These are phyloP conservation scores for Fusarium mexicanum DNA, from an alignment of 2,329 filamentous ascomycete species.

Conservation along the genomic window DNA sequence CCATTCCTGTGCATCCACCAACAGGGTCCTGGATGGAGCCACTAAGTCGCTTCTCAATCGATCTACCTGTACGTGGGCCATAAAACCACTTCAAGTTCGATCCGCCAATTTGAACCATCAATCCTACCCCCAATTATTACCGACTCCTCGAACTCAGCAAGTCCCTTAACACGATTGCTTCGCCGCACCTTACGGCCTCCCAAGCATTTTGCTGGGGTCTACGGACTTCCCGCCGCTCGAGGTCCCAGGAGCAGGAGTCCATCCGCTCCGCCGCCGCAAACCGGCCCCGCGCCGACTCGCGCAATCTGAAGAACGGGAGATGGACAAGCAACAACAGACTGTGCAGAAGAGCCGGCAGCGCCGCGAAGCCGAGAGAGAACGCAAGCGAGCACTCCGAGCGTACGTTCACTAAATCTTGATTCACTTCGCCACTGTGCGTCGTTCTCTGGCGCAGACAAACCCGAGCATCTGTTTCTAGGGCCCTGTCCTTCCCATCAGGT, in stretches of 20 bases:
- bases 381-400: constrained; percentile 44
- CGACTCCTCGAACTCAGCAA: constrained; percentile 10
- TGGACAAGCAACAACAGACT: constrained; percentile 44
- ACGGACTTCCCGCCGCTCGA: constrained; percentile 41
- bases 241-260: constrained; percentile 40
- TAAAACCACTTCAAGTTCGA: constrained; percentile 43
- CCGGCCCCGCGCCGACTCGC: constrained; percentile 42
- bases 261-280: constrained; percentile 38
- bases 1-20: constrained; percentile 27
- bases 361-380: constrained; percentile 44
- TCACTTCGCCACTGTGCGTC: background rate
- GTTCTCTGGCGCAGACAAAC: background rate
- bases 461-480: background rate
- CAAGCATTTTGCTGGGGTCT: constrained; percentile 41
- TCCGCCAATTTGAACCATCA: constrained; percentile 37
- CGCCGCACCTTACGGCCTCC: constrained; percentile 2
- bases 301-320: constrained; percentile 41
- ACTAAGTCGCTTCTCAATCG: constrained; percentile 39
- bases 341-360: constrained; percentile 45
- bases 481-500: constrained; percentile 1
- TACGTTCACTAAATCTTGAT: constrained; percentile 22
- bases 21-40: constrained; percentile 42
- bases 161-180: constrained; percentile 1
- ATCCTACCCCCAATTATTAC: constrained; percentile 20
- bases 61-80: constrained; percentile 39